Evolutionary conservation across 805 yeast species (phyloP).

Genomic region (Nakazawaea molendinolei): DNA sequence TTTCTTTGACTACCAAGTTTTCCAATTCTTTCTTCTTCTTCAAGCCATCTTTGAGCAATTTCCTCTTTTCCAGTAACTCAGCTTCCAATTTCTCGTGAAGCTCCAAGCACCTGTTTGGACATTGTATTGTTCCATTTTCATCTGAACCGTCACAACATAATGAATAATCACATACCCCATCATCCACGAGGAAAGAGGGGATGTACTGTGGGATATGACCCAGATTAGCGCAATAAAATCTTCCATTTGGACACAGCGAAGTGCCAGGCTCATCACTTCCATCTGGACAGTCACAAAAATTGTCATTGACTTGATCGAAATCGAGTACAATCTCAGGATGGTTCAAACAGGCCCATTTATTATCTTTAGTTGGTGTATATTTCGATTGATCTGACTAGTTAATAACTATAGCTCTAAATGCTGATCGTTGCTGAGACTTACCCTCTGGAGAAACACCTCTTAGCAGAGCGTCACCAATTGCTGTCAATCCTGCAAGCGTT

Average conservation of each 20-base stretch:
- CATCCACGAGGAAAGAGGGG: slow-evolving; percentile 66
- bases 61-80: slow-evolving; percentile 15
- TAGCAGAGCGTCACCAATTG: background rate
- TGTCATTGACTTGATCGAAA: slow-evolving; percentile 69
- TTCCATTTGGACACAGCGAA: slow-evolving; percentile 54
- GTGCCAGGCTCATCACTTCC: slow-evolving; percentile 98
- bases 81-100: slow-evolving; percentile 34
- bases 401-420: no score
- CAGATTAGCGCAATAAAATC: slow-evolving; percentile 70
- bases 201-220: slow-evolving; percentile 62
- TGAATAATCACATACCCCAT: slow-evolving; percentile 88
- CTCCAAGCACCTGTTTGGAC: slow-evolving; percentile 51
- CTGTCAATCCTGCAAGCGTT: no score
- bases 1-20: slow-evolving; percentile 20
- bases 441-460: slow-evolving; percentile 1
- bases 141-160: slow-evolving; percentile 94
- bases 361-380: slow-evolving; percentile 46
- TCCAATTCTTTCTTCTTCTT: slow-evolving; percentile 25
- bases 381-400: slow-evolving; percentile 28
- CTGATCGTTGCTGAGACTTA: background rate
- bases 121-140: slow-evolving; percentile 44
- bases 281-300: slow-evolving; percentile 94
- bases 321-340: slow-evolving; percentile 61
- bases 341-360: slow-evolving; percentile 63
- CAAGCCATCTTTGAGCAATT: slow-evolving; percentile 27